Base-by-base conservation (phyloP, 1,284 basidiomycete genomes). In the Rhodotorula sp. region DNA sequence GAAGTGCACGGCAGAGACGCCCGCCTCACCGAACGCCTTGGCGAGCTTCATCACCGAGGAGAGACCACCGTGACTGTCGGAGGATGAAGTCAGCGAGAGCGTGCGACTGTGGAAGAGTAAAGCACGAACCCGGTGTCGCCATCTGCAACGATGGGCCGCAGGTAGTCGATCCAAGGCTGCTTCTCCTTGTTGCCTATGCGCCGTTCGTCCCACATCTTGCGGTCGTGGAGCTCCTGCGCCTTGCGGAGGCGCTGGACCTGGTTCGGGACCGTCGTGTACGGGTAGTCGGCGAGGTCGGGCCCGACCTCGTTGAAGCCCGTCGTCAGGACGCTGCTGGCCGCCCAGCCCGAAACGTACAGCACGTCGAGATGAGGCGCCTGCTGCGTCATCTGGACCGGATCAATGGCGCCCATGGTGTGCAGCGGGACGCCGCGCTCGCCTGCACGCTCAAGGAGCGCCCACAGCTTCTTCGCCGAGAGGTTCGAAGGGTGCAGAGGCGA, bases 41-140 rank as follows among this genome's bases (percentile, higher is more conserved):
- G 87, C 87, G n/a, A 96, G 86, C 84, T 97, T 98, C 92, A 99
- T 95, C 63, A 98, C 93, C 50, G 95, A 89, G 44, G 95, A 97
- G 13, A 93, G 85, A 70, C 95, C 96, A 76, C 92, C 93, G 80
- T 96, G 91, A 41, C 91, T 93, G 25, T 72, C 78, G 67, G 52
- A 76, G 74, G 34, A 17, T 17, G n/a, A 1, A 23, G 23, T 52
- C 27, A 58, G 48, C n/a, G n/a, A n/a, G n/a, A n/a, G n/a, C n/a
- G n/a, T n/a, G 12, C 46, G 46, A n/a, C 2, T 16, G 27, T 27
- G 25, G 52, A 3, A 25, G 9, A 16, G 23, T 3, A 62, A 34
- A 27, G 21, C 60, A 60, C 84, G 82, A 77, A 93, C 91, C 92
- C 93, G 59, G 93, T 95, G 83, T 96, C 94, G 55, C 90, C 93